Base-by-base conservation (phyloP, 179 eudicot genomes). In the Actinidia arguta region DNA sequence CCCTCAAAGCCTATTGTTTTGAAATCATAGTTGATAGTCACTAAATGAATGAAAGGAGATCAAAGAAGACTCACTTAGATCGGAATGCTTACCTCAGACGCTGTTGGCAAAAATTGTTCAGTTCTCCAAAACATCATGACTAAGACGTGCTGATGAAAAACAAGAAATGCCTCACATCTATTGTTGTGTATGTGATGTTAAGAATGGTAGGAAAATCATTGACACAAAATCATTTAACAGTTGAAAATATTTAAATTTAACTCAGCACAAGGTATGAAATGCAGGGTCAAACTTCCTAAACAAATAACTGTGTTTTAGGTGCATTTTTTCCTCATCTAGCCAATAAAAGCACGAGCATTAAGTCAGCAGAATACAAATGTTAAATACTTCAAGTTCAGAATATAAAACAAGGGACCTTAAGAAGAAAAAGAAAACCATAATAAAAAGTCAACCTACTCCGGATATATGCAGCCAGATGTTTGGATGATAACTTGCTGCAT, bases 391-490 rank as follows among this genome's bases (percentile, higher is more conserved):
- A 70, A 20, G 25, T 20, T 42, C 20, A 70, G 44, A 24, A 8
- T 24, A 4, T 18, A n/a, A 8, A 70, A 42, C 25, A 70, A 44
- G 52, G 52, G 27, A n/a, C 52, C 16, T 9, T 70, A 51, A 22
- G 50, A 44, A n/a, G 74, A 46, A 25, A 70, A 70, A 70, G 27
- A 44, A 70, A 25, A 69, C 16, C 74, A 17, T 44, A n/a, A 70
- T 70, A 44, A 54, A 46, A 44, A 70, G 17, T 69, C 74, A 70
- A 20, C 51, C 74, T 44, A 18, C 54, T 44, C 54, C 20, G 13
- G 8, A 6, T 44, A 44, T 44, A 51, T 46, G 52, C 99, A 96
- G 72, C 98, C 97, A 25, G 99, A 90, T 87, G 98, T 88, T 90
- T 96, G 73, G 22, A 39, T 36, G 73, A 17, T 68, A 17, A 39